Percentiles rank a stretch among this genome's conserved stretches.
Evolutionary conservation across 441 rosid genomes (phyloP).

Genomic region (Bocquillonia castaneifolia): DNA sequence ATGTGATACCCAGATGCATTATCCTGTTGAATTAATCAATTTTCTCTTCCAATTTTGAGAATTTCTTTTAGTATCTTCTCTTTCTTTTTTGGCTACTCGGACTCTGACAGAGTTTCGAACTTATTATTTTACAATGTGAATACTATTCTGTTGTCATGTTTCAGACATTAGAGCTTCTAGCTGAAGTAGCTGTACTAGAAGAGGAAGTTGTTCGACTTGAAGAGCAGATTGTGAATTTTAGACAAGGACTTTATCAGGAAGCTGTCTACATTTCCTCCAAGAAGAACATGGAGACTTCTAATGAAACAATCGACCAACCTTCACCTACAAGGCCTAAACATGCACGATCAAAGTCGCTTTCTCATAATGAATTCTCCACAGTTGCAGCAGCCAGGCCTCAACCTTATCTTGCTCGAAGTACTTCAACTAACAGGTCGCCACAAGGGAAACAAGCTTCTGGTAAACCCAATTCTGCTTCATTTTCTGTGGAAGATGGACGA

Average conservation of each 20-base stretch:
- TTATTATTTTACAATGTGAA: too few species aligned
- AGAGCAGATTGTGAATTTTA: conserved; percentile 78
- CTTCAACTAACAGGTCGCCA: conserved; percentile 37
- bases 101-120: neutral
- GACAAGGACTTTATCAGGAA: conserved; percentile 82
- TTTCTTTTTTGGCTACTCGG: neutral
- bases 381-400: conserved; percentile 43
- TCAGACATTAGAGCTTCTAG: conserved; percentile 83
- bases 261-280: conserved; percentile 64
- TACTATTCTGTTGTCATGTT: conserved; percentile 10
- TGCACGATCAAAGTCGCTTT: conserved; percentile 61
- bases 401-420: conserved; percentile 51
- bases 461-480: conserved; percentile 34
- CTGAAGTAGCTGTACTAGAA: conserved; percentile 92
- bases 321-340: conserved; percentile 54
- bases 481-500: conserved; percentile 38
- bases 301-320: conserved; percentile 38
- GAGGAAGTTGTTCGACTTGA: conserved; percentile 92
- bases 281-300: conserved; percentile 51
- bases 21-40: neutral
- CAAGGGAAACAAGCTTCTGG: conserved; percentile 43
- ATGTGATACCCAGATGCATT: neutral
- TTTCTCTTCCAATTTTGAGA: neutral
- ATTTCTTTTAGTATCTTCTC: too few species aligned
- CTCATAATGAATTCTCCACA: conserved; percentile 50